These are phyloP conservation scores for Lactarius akahatsu DNA, from an alignment of 768 basidiomycete species.

Conservation along the genomic window DNA sequence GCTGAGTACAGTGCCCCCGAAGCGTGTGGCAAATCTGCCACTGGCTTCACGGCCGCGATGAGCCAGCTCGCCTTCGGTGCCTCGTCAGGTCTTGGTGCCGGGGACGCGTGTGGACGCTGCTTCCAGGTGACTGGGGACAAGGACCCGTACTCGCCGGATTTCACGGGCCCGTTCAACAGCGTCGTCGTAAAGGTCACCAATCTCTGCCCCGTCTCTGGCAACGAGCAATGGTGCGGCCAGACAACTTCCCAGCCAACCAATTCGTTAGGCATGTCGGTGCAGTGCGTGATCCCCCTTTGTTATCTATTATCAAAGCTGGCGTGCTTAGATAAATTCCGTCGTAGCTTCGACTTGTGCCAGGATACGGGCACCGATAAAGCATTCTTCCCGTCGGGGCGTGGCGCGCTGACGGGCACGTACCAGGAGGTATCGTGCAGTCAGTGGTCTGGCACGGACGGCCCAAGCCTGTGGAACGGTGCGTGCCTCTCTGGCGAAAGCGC, in stretches of 20 bases:
- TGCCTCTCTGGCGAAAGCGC: constrained; percentile 53
- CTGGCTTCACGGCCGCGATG: constrained; percentile 56
- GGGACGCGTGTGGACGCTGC: constrained; percentile 63
- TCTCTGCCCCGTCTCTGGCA: constrained; percentile 48
- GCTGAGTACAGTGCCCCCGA: neutral
- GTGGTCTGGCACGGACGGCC: constrained; percentile 57
- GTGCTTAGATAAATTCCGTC: neutral
- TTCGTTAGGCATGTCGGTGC: constrained; percentile 46
- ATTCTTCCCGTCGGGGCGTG: constrained; percentile 58
- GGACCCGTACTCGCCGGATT: constrained; percentile 54
- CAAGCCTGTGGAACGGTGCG: constrained; percentile 46
- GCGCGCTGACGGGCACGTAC: constrained; percentile 53
- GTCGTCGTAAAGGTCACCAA: constrained; percentile 54
- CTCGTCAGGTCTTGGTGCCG: constrained; percentile 48
- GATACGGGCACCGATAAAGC: constrained; percentile 51
- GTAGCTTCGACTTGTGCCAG: constrained; percentile 60
- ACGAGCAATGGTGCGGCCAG: constrained; percentile 58
- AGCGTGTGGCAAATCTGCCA: constrained; percentile 54
- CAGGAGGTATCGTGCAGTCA: constrained; percentile 55
- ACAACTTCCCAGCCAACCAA: constrained; percentile 43
- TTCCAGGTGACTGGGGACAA: constrained; percentile 50
- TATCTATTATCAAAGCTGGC: neutral
- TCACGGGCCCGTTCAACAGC: constrained; percentile 49
- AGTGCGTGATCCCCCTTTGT: constrained; percentile 40
- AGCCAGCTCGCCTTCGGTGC: constrained; percentile 58